Percentiles rank a stretch among this genome's conserved stretches.
Evolutionary conservation across 2,329 filamentous ascomycete genomes (phyloP).

Genomic region (Nemania sp.): DNA sequence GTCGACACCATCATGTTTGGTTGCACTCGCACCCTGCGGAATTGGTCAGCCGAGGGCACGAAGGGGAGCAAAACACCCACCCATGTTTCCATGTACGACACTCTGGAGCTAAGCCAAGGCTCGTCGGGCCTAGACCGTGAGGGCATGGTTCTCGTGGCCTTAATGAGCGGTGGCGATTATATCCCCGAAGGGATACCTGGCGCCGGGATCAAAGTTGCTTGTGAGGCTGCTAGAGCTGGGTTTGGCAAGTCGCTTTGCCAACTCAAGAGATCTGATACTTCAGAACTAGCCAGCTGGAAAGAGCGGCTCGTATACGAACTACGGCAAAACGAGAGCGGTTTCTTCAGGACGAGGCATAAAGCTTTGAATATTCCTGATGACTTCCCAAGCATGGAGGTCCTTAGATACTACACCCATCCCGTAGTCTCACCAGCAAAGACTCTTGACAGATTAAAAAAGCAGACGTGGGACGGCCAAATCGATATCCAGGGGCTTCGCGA

Average conservation of each 20-base stretch:
- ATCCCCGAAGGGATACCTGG: conserved; percentile 87
- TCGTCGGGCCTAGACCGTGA: conserved; percentile 77
- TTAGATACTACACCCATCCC: conserved; percentile 90
- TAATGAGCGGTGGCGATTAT: conserved; percentile 97
- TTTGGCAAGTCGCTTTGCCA: conserved; percentile 82
- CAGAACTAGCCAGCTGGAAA: conserved; percentile 76
- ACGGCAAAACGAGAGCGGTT: conserved; percentile 82
- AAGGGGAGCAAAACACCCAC: conserved; percentile 77
- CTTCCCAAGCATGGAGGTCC: conserved; percentile 83
- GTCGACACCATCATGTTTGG: conserved; percentile 99
- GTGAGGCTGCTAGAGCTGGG: conserved; percentile 88
- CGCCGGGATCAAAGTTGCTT: conserved; percentile 88
- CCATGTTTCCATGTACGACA: conserved; percentile 86
- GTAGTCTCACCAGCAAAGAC: conserved; percentile 75
- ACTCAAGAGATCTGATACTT: conserved; percentile 69
- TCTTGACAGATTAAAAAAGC: conserved; percentile 65
- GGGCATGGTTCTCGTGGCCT: conserved; percentile 91
- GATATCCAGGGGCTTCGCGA: conserved; percentile 75
- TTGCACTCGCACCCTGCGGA: conserved; percentile 80
- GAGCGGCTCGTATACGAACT: conserved; percentile 79
- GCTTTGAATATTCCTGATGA: conserved; percentile 79
- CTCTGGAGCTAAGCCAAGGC: conserved; percentile 62
- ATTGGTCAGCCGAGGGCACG: conserved; percentile 81
- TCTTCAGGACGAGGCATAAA: conserved; percentile 82
- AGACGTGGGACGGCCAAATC: conserved; percentile 72